Percentiles rank a stretch among this genome's conserved stretches.
phyloP scores from a whole-genome alignment of 1,139 yeast species.

The Magnusiomyces suaveolens region DNA sequence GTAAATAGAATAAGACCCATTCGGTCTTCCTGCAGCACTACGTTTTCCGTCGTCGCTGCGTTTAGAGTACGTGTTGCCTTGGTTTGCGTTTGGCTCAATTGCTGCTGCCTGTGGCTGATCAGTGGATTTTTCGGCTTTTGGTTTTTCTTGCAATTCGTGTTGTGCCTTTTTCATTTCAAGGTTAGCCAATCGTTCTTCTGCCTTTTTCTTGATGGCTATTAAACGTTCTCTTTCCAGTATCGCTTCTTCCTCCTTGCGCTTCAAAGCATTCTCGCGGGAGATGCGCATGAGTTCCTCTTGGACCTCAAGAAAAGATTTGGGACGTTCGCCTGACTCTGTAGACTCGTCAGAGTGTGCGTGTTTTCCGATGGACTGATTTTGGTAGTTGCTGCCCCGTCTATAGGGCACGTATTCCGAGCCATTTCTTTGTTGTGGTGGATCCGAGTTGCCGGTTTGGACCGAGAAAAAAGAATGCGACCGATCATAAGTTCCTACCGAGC shows the following conservation, averaged over 20 bases:
- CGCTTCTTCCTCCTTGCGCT: slow-evolving; percentile 28
- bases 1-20: neutral
- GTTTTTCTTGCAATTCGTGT: too few species aligned
- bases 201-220: slow-evolving; percentile 24
- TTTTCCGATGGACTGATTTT: neutral
- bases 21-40: too few species aligned
- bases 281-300: slow-evolving; percentile 31
- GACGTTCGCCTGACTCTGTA: too few species aligned
- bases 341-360: neutral
- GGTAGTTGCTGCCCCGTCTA: neutral
- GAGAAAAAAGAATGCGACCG: neutral
- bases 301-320: slow-evolving; percentile 19
- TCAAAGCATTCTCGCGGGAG: slow-evolving; percentile 13
- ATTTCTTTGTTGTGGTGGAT: neutral
- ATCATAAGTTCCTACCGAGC: neutral
- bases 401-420: neutral
- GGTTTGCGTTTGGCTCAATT: too few species aligned
- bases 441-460: neutral
- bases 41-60: too few species aligned
- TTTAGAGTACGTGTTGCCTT: too few species aligned
- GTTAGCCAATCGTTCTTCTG: slow-evolving; percentile 20
- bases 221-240: slow-evolving; percentile 26
- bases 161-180: slow-evolving; percentile 5
- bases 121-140: too few species aligned
- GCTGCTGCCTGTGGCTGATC: too few species aligned